A percentile compares a stretch with the other conserved stretches of the same genome.
Evolutionary conservation across 2,329 filamentous ascomycete genomes (phyloP).

Genomic region (Ramularia endophylla): DNA sequence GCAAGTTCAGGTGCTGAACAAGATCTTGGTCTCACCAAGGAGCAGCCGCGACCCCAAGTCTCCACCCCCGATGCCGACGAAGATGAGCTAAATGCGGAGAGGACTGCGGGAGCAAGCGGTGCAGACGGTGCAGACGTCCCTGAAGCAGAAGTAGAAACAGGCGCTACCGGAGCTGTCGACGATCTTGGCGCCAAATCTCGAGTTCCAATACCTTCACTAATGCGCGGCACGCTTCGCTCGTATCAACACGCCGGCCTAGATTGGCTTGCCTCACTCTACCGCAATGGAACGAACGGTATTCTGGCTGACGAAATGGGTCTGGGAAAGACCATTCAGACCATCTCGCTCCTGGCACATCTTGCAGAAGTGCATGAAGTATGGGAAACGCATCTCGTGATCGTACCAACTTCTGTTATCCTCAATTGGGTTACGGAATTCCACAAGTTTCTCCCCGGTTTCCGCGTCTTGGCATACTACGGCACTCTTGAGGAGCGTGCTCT

Average conservation of each 20-base stretch:
- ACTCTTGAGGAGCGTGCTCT: conserved; percentile 84
- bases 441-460: conserved; percentile 97
- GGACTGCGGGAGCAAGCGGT: conserved; percentile 12
- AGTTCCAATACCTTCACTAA: conserved; percentile 56
- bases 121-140: conserved; percentile 17
- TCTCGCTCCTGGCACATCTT: conserved; percentile 84
- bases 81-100: background rate
- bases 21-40: conserved; percentile 2
- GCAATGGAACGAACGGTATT: conserved; percentile 93
- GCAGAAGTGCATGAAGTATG: conserved; percentile 86
- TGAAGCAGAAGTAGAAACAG: conserved; percentile 18
- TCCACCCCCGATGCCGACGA: background rate
- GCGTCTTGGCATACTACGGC: conserved; percentile 95
- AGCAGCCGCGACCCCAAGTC: too few species aligned
- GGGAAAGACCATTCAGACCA: too few species aligned
- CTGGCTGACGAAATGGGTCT: too few species aligned
- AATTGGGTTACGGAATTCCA: conserved; percentile 99
- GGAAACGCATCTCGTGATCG: conserved; percentile 93
- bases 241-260: conserved; percentile 95
- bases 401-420: conserved; percentile 96
- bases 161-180: too few species aligned
- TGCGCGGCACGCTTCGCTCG: conserved; percentile 84
- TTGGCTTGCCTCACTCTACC: conserved; percentile 91
- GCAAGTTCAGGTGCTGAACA: conserved; percentile 12
- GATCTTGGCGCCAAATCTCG: conserved; percentile 15